These are phyloP conservation scores for Solanum habrochaites DNA, from an alignment of 257 asterid species.

Conservation along the genomic window DNA sequence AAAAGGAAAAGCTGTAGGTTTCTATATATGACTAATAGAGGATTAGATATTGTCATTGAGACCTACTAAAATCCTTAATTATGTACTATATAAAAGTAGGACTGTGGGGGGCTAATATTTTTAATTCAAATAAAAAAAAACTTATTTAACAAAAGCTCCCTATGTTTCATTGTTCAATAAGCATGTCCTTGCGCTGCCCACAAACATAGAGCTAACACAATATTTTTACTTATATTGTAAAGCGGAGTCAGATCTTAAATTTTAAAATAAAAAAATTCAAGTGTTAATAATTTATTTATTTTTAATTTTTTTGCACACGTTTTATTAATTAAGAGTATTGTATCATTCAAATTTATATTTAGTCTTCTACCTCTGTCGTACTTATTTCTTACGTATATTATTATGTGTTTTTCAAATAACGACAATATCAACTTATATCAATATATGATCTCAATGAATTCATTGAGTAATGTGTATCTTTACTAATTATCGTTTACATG, in stretches of 20 bases:
- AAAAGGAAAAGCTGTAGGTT: neutral
- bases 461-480: neutral
- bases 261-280: too few species aligned
- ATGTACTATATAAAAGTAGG: neutral
- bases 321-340: too few species aligned
- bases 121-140: neutral
- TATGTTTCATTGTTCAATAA: neutral
- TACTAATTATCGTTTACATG: neutral
- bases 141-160: neutral
- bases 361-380: neutral
- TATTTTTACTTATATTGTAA: neutral
- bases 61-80: conserved; percentile 3
- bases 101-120: neutral
- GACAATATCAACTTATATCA: neutral
- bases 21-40: neutral
- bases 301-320: too few species aligned
- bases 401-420: neutral
- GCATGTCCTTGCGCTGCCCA: conserved; percentile 8
- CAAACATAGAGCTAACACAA: neutral
- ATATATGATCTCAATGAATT: neutral
- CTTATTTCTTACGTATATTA: neutral
- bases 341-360: too few species aligned
- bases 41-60: neutral
- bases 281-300: too few species aligned
- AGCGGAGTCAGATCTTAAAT: too few species aligned